A percentile compares a stretch with the other conserved stretches of the same genome.
These are phyloP conservation scores for Coriaria nepalensis DNA, from an alignment of 306 rosid genomes.

Conservation along the genomic window DNA sequence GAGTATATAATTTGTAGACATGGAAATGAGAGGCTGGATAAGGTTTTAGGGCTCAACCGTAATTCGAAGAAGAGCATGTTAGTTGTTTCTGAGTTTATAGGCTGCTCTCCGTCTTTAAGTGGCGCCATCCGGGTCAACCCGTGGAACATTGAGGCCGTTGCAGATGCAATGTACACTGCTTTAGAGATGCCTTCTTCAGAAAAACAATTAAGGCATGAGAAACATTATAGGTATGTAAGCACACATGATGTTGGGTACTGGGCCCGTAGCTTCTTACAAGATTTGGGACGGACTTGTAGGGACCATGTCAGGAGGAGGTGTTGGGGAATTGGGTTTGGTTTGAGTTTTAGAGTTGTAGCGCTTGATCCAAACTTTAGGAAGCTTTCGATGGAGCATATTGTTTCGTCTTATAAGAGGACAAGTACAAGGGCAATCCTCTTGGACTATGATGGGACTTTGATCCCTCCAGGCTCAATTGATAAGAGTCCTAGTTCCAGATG, in stretches of 20 bases:
- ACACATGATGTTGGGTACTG: constrained; percentile 84
- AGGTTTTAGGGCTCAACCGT: constrained; percentile 32
- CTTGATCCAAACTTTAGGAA: constrained; percentile 71
- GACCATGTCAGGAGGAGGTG: constrained; percentile 62
- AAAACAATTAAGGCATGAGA: constrained; percentile 79
- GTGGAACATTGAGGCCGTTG: constrained; percentile 76
- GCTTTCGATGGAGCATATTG: constrained; percentile 66
- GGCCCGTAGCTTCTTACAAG: constrained; percentile 81
- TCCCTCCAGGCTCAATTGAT: constrained; percentile 58
- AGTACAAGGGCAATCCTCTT: constrained; percentile 57
- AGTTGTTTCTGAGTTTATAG: constrained; percentile 80
- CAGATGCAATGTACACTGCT: constrained; percentile 75
- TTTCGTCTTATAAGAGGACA: constrained; percentile 58
- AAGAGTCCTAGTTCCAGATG: constrained; percentile 52
- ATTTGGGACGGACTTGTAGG: constrained; percentile 64
- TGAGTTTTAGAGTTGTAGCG: constrained; percentile 78
- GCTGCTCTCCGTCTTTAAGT: constrained; percentile 81
- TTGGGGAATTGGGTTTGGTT: constrained; percentile 86
- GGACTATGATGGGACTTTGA: constrained; percentile 74
- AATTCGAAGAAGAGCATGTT: constrained; percentile 57
- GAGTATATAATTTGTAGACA: constrained; percentile 66
- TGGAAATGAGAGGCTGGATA: constrained; percentile 46
- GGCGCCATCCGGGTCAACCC: constrained; percentile 90
- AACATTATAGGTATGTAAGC: constrained; percentile 80
- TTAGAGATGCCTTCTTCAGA: constrained; percentile 56